Base-by-base conservation (phyloP, 164 flowering plant genomes). In the Sextonia rubra region DNA sequence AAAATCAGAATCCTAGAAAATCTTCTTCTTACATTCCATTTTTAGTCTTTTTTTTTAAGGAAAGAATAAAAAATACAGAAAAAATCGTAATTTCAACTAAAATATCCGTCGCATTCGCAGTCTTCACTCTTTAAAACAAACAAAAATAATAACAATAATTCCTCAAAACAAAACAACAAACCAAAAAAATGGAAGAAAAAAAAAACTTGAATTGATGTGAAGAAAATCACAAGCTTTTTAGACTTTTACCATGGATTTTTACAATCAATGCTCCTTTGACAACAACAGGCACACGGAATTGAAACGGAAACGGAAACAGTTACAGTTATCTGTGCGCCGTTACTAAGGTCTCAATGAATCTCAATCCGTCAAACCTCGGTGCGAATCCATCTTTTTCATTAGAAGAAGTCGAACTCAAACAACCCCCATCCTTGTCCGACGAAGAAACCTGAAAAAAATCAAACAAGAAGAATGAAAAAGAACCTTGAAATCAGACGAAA, bases 311-410 rank as follows among this genome's bases (percentile, higher is more conserved):
- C 58, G 58, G 49, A 9, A 15, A 64, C 27, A 47, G 60, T 55
- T 65, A 48, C 69, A 56, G 48, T 77, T 71, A 87, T 71, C 88
- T 76, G 65, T 85, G 90, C 12, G 85, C 88, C 3, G 88, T 87
- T 30, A 84, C 80, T 70, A 87, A 67, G 4, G 88, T 85, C 76
- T 84, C 88, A 2, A 87, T 84, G 80, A 86, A 86, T 75, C 86
- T 86, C 77, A 86, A 72, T 1, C 89, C 91, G 69, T 84, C 89
- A 56, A 82, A 82, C 71, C 84, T 78, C 3, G 87, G 89, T 73
- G 81, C 83, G 49, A 84, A 82, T 70, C 74, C 77, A 60, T 78
- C 82, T 75, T 71, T 76, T 0, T 75, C 73, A 64, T 3, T 30
- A 1, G 73, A 17, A 70, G 66, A 20, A 27, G 67, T 1, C 6